Conservation (phyloP, 441 rosid genomes). For the Eutrema salsugineum region DNA sequence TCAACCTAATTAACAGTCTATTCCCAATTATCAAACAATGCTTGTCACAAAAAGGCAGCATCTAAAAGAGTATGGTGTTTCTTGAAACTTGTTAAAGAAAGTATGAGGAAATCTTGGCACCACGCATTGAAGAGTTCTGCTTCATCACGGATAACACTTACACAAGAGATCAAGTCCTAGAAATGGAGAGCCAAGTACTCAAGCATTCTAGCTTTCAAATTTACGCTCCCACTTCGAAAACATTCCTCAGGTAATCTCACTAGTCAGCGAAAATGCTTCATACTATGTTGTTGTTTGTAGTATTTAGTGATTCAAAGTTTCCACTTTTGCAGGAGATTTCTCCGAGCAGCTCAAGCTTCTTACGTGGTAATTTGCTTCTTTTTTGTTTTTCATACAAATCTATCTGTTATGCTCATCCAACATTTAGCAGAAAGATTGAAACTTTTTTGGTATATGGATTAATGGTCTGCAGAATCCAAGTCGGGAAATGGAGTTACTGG, state of each 20-base stretch:
- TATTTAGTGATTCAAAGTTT: constrained; percentile 7
- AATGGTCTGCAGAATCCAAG: constrained; percentile 43
- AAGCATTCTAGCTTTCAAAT: constrained; percentile 46
- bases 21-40: not conserved
- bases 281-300: not conserved
- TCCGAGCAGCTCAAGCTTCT: constrained; percentile 60
- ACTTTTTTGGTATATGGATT: not conserved
- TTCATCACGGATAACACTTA: constrained; percentile 63
- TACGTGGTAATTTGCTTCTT: constrained; percentile 33
- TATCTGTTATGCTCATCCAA: not conserved
- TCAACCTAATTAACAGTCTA: not conserved
- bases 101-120: constrained; percentile 65
- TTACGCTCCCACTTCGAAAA: constrained; percentile 47
- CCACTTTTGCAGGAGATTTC: constrained; percentile 45
- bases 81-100: constrained; percentile 35
- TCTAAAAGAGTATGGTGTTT: constrained; percentile 1
- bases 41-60: not conserved
- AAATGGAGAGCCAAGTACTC: constrained; percentile 46
- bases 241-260: constrained; percentile 50
- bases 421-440: constrained; percentile 16
- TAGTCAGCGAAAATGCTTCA: not conserved
- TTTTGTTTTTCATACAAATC: not conserved
- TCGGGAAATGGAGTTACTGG: constrained; percentile 50
- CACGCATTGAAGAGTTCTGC: constrained; percentile 59
- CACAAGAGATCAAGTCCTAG: constrained; percentile 45